A percentile compares a stretch with the other conserved stretches of the same genome.
Evolutionary conservation across 2,329 filamentous ascomycete genomes (phyloP).

Genomic region (Cladosporium sphaerospermum): DNA sequence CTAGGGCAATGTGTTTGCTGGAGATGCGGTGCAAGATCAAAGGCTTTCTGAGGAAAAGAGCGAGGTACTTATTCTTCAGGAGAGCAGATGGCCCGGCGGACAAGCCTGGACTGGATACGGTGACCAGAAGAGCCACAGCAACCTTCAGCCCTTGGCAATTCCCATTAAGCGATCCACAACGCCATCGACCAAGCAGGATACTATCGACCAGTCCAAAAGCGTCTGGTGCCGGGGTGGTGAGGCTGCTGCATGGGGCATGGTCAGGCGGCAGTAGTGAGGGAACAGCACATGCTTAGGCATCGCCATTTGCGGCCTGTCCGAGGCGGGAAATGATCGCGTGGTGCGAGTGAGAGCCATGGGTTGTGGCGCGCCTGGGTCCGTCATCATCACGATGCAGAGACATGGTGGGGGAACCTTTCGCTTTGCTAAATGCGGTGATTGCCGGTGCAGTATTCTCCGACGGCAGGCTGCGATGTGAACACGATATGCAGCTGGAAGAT

Average conservation of each 20-base stretch:
- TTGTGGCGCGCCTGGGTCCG: neutral
- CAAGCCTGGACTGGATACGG: neutral
- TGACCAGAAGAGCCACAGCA: neutral
- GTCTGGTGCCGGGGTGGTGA: slow-evolving; percentile 3
- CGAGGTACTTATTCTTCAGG: slow-evolving; percentile 6
- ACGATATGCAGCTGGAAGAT: slow-evolving; percentile 2
- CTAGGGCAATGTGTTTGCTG: neutral
- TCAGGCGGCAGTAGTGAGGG: slow-evolving; percentile 16
- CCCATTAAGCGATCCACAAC: slow-evolving; percentile 2
- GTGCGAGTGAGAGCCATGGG: neutral
- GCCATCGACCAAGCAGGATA: slow-evolving; percentile 3
- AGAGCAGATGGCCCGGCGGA: neutral
- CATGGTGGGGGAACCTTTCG: slow-evolving; percentile 2
- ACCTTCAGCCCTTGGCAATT: slow-evolving; percentile 7
- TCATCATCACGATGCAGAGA: slow-evolving; percentile 1
- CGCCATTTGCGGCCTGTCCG: neutral
- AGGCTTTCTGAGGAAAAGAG: neutral
- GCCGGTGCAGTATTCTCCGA: slow-evolving; percentile 12
- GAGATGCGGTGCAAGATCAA: neutral
- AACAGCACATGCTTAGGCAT: slow-evolving; percentile 19
- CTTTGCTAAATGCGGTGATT: slow-evolving; percentile 10
- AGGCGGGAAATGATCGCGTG: neutral
- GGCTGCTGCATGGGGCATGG: slow-evolving; percentile 10
- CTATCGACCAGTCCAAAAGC: neutral
- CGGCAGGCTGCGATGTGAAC: neutral